phyloP scores from a whole-genome alignment of 169 alveolate species.

The Babesia sp. region DNA sequence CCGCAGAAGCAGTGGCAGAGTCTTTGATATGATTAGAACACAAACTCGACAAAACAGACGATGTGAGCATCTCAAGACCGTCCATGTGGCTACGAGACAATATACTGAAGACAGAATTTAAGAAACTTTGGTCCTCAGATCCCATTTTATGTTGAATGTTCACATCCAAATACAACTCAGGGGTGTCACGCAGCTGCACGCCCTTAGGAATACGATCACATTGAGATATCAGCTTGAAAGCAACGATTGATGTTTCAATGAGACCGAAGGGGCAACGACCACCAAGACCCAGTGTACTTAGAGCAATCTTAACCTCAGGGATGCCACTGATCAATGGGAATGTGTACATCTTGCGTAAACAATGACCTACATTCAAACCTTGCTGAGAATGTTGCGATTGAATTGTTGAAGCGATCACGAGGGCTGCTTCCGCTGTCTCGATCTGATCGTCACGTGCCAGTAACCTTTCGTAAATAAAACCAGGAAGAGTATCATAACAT shows the following conservation, averaged over 20 bases:
- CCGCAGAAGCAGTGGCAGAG: constrained; percentile 14
- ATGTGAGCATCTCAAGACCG: constrained; percentile 42
- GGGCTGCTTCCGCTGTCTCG: constrained; percentile 56
- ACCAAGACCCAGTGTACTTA: constrained; percentile 59
- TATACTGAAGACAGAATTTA: constrained; percentile 52
- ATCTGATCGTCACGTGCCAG: constrained; percentile 64
- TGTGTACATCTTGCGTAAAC: constrained; percentile 50
- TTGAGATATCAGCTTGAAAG: constrained; percentile 32
- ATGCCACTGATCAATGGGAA: constrained; percentile 49
- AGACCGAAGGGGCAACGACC: constrained; percentile 52
- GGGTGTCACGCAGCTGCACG: neutral
- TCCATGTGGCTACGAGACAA: constrained; percentile 40
- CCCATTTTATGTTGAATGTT: constrained; percentile 13
- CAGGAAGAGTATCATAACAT: constrained; percentile 4
- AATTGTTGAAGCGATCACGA: constrained; percentile 27
- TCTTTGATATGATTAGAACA: constrained; percentile 38
- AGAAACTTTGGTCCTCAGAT: constrained; percentile 23
- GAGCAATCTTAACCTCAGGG: constrained; percentile 48
- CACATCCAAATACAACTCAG: constrained; percentile 2
- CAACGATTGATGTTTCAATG: constrained; percentile 41
- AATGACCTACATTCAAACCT: constrained; percentile 22
- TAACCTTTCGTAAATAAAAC: constrained; percentile 31
- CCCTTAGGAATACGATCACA: constrained; percentile 36
- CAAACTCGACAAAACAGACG: constrained; percentile 33
- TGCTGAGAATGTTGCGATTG: constrained; percentile 23